Conservation (phyloP, 2,329 filamentous ascomycete species). For the Bipolaris oryzae region DNA sequence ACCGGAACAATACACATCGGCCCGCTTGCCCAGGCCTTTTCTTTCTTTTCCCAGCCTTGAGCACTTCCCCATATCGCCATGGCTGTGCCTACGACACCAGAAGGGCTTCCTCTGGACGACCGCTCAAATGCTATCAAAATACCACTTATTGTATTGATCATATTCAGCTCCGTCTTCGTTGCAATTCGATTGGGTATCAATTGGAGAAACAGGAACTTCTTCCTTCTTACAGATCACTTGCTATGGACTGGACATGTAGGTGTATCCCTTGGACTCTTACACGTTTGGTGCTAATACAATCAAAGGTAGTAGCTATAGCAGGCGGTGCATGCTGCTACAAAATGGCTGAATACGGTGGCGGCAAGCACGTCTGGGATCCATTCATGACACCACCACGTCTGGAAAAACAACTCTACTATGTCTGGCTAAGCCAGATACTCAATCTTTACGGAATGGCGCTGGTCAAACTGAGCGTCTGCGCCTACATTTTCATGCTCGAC, state of each 20-base stretch:
- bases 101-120: constrained; percentile 27
- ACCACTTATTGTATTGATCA: constrained; percentile 27
- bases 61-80: constrained; percentile 13
- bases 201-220: constrained; percentile 29
- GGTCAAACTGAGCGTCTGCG: constrained; percentile 37
- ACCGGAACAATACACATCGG: background rate
- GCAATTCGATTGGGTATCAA: constrained; percentile 26
- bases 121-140: constrained; percentile 32
- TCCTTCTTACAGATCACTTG: constrained; percentile 32
- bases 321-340: constrained; percentile 29
- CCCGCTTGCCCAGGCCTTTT: constrained; percentile 1
- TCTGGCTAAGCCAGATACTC: constrained; percentile 34
- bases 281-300: constrained; percentile 3
- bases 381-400: constrained; percentile 26
- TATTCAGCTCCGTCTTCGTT: constrained; percentile 34
- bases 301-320: constrained; percentile 27
- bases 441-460: constrained; percentile 38
- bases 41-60: background rate
- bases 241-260: constrained; percentile 34
- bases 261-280: background rate
- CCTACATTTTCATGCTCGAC: constrained; percentile 36
- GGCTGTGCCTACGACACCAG: constrained; percentile 15
- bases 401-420: constrained; percentile 22
- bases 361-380: constrained; percentile 35
- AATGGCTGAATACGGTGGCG: constrained; percentile 26